phyloP scores from a whole-genome alignment of 208 protist genomes.

The Phytomonas sp. region DNA sequence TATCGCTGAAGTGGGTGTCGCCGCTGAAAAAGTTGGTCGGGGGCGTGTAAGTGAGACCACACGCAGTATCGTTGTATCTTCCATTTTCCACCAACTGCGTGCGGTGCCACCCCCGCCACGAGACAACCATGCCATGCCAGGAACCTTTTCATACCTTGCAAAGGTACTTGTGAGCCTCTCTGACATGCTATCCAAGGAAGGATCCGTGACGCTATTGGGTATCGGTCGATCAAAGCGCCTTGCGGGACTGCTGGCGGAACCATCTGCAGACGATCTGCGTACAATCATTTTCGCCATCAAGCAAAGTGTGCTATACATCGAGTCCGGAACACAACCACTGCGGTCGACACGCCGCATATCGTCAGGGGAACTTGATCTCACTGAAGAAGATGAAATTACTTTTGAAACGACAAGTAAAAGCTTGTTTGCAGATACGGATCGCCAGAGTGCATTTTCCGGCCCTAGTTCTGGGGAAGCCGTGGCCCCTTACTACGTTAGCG shows the following conservation, averaged over 20 bases:
- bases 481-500: neutral
- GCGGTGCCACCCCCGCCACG: slow-evolving; percentile 22
- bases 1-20: slow-evolving; percentile 49
- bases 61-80: slow-evolving; percentile 8
- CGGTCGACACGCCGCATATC: neutral
- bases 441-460: neutral
- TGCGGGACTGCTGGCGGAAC: slow-evolving; percentile 29
- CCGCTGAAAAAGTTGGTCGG: slow-evolving; percentile 32
- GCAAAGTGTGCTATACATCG: neutral
- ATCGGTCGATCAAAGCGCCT: slow-evolving; percentile 35
- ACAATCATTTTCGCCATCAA: neutral
- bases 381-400: neutral
- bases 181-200: slow-evolving; percentile 32
- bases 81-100: slow-evolving; percentile 63
- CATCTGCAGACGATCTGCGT: slow-evolving; percentile 4
- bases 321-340: neutral
- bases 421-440: neutral
- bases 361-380: neutral
- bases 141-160: neutral
- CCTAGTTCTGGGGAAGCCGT: neutral
- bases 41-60: slow-evolving; percentile 21
- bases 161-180: slow-evolving; percentile 24
- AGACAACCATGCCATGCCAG: neutral
- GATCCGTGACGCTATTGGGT: slow-evolving; percentile 39
- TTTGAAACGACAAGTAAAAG: neutral